Conservation (phyloP, 331 rosid genomes). For the Arachis monticola region DNA sequence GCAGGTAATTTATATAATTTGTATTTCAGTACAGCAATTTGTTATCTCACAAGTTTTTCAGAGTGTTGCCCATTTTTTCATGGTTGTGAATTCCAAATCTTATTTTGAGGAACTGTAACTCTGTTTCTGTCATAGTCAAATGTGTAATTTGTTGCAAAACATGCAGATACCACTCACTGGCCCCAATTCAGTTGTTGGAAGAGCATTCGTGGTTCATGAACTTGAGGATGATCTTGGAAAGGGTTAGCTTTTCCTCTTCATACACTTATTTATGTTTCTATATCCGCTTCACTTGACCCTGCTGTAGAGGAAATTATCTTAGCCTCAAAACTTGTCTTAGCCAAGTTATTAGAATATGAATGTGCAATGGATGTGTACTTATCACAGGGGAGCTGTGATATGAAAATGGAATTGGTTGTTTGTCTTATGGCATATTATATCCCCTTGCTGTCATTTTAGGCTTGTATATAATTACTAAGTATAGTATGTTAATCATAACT, state of each 20-base stretch:
- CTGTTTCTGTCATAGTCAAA: constrained; percentile 18
- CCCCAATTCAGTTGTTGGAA: constrained; percentile 79
- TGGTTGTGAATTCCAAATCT: not conserved
- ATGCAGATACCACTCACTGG: constrained; percentile 75
- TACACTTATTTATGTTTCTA: constrained; percentile 15
- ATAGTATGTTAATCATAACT: too few species aligned
- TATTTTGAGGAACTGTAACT: constrained; percentile 8
- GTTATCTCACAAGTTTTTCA: not conserved
- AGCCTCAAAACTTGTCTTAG: constrained; percentile 20
- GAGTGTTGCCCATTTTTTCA: not conserved
- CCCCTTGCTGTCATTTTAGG: constrained; percentile 2
- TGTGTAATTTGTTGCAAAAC: constrained; percentile 20
- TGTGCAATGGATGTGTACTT: constrained; percentile 16
- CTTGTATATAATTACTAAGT: not conserved
- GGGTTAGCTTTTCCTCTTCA: constrained; percentile 58
- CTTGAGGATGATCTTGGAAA: constrained; percentile 89
- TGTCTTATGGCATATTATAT: constrained; percentile 9
- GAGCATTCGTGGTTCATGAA: constrained; percentile 91
- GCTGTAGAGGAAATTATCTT: constrained; percentile 27
- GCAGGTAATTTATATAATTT: constrained; percentile 56
- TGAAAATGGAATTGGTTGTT: constrained; percentile 31
- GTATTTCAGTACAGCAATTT: not conserved
- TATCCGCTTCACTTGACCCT: constrained; percentile 2
- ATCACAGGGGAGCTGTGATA: constrained; percentile 22
- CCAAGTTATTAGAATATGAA: not conserved